Evolutionary conservation across 2,329 filamentous ascomycete species (phyloP).

Genomic region (Phialemoniopsis sp.): DNA sequence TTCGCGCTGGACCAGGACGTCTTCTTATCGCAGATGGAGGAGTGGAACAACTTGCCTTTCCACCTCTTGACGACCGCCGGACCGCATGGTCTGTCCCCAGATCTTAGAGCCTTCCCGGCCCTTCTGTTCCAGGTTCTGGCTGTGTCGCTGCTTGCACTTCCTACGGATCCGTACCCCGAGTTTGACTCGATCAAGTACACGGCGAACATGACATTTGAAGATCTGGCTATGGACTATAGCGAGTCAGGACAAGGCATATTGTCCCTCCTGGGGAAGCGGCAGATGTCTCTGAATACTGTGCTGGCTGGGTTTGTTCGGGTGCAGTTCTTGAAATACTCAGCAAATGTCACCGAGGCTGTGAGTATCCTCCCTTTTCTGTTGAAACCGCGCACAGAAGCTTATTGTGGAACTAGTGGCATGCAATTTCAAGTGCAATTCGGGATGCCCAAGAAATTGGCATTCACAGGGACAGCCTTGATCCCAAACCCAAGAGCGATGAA

Average conservation of each 20-base stretch:
- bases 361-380: conserved; percentile 13
- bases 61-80: conserved; percentile 42
- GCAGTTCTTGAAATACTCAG: conserved; percentile 54
- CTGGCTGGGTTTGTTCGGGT: conserved; percentile 54
- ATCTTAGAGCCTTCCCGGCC: conserved; percentile 54
- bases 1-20: conserved; percentile 48
- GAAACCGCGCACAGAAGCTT: conserved; percentile 8
- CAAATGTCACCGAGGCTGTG: conserved; percentile 53
- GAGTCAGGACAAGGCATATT: conserved; percentile 51
- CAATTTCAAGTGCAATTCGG: conserved; percentile 50
- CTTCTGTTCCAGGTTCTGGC: conserved; percentile 57
- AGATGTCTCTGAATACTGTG: conserved; percentile 52
- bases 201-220: conserved; percentile 55
- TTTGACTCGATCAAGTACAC: conserved; percentile 57
- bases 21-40: conserved; percentile 44
- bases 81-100: conserved; percentile 43
- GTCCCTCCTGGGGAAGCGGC: conserved; percentile 50
- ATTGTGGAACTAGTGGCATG: conserved; percentile 43
- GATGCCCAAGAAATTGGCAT: conserved; percentile 61
- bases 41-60: conserved; percentile 53
- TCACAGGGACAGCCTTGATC: conserved; percentile 49
- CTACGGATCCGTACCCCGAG: conserved; percentile 37
- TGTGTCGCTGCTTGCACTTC: conserved; percentile 47
- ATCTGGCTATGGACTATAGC: conserved; percentile 57
- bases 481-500: conserved; percentile 38